Base-by-base conservation (phyloP, 2,329 filamentous ascomycete genomes). In the Teratosphaeria nubilosa region DNA sequence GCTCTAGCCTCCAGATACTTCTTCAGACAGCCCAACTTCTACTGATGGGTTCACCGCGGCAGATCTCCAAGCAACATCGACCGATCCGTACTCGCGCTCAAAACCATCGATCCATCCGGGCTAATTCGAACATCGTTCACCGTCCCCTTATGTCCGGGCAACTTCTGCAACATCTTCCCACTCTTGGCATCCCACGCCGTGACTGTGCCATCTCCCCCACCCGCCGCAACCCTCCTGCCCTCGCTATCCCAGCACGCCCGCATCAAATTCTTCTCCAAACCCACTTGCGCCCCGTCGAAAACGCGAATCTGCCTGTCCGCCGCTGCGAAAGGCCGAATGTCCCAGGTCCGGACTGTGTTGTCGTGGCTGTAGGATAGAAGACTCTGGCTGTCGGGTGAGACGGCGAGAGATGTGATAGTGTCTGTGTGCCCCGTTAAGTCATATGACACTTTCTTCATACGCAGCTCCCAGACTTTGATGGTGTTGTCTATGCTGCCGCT, bases 401-500 rank as follows among this genome's bases (percentile, higher is more conserved):
- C 83, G 56, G 88, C 81, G 53, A 99, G 79, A 13, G 91, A 95
- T 2, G 91, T 95, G 62, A 99, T 80, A 0, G 92, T 97, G 70
- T 99, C 94, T 56, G 85, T 87, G 72, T 99, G 94, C 0, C 94
- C 94, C 13, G 88, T 75, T 80, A 99, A 86, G 1, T 87, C 87
- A 74, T 97, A 96, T 5, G 90, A 85, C 2, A 95, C 83, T 6
- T 87, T 83, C 74, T 95, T 91, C 78, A 96, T 97, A 64, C 94
- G 85, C 69, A 97, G 76, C 74, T 99, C 94, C 92, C 94, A 99
- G 22, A 95, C 91, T 67, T 91, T 90, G 72, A 99, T 95, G 66
- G 95, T 91, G 70, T 97, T 96, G 76, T 97, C 94, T 65, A 99
- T 96, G 24, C 91, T 89, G 53, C 92, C 92, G 6, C 89, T 88